A percentile compares a stretch with the other conserved stretches of the same genome.
phyloP scores from a whole-genome alignment of 2,329 filamentous ascomycete species.

The Eutypa lata region DNA sequence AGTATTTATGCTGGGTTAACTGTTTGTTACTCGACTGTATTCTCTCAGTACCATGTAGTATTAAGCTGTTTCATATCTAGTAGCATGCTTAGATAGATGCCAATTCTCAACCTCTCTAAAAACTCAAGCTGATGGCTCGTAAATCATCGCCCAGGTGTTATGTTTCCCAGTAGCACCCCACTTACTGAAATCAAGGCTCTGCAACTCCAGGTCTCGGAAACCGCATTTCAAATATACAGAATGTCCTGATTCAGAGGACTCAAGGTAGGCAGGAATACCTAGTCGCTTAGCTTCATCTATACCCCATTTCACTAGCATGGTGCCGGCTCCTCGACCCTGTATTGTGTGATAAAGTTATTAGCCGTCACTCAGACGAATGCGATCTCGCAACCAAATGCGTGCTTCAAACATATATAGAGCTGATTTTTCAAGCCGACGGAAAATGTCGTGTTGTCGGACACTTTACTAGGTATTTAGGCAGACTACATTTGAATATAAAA shows the following conservation, averaged over 20 bases:
- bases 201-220: slow-evolving; percentile 34
- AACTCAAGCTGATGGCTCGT: slow-evolving; percentile 5
- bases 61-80: too few relatives aligned
- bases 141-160: slow-evolving; percentile 25
- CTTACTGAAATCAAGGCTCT: slow-evolving; percentile 24
- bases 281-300: slow-evolving; percentile 33
- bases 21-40: too few relatives aligned
- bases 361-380: not conserved
- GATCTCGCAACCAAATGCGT: too few relatives aligned
- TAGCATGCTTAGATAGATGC: too few relatives aligned
- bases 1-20: too few relatives aligned
- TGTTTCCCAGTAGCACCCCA: slow-evolving; percentile 26
- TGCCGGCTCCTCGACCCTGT: slow-evolving; percentile 33
- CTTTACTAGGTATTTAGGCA: too few relatives aligned
- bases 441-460: too few relatives aligned
- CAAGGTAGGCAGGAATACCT: slow-evolving; percentile 33
- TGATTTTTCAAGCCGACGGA: too few relatives aligned
- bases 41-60: too few relatives aligned
- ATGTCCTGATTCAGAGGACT: slow-evolving; percentile 33
- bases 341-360: not conserved
- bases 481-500: too few relatives aligned
- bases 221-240: slow-evolving; percentile 36
- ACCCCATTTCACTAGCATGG: slow-evolving; percentile 35
- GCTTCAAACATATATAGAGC: too few relatives aligned
- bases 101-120: too few relatives aligned